phyloP scores from a whole-genome alignment of 1,284 basidiomycete genomes.

The Cutaneotrichosporon arboriforme region DNA sequence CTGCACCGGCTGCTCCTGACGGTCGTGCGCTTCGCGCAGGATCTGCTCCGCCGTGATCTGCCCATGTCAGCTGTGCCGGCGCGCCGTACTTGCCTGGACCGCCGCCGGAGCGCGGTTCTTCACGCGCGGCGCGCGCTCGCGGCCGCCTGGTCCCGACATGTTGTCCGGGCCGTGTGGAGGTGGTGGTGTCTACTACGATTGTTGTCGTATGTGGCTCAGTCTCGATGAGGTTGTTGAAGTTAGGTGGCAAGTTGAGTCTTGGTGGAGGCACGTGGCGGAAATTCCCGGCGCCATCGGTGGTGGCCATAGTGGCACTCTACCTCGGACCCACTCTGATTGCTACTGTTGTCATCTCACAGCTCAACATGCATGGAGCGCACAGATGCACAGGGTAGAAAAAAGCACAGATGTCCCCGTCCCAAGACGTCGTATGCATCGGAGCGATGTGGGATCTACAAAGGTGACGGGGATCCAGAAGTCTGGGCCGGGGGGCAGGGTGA shows the following conservation, averaged over 20 bases:
- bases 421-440: too few relatives aligned
- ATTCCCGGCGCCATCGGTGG: background rate
- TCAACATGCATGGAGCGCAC: too few relatives aligned
- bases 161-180: constrained; percentile 3
- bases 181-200: background rate
- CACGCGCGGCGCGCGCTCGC: constrained; percentile 58
- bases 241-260: background rate
- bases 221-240: too few relatives aligned
- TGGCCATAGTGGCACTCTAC: background rate
- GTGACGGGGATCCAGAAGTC: too few relatives aligned
- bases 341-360: too few relatives aligned
- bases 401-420: too few relatives aligned
- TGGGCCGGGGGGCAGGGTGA: too few relatives aligned
- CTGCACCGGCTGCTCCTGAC: constrained; percentile 83
- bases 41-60: constrained; percentile 97
- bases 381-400: too few relatives aligned
- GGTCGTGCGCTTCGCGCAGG: constrained; percentile 94
- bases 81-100: constrained; percentile 59
- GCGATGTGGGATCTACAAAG: too few relatives aligned
- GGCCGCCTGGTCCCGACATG: constrained; percentile 43
- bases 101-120: constrained; percentile 92
- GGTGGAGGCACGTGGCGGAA: background rate
- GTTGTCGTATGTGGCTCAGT: too few relatives aligned
- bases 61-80: background rate
- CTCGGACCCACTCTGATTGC: too few relatives aligned